Base-by-base conservation (phyloP, 352 stramenopile species). In the Pythium biforme region DNA sequence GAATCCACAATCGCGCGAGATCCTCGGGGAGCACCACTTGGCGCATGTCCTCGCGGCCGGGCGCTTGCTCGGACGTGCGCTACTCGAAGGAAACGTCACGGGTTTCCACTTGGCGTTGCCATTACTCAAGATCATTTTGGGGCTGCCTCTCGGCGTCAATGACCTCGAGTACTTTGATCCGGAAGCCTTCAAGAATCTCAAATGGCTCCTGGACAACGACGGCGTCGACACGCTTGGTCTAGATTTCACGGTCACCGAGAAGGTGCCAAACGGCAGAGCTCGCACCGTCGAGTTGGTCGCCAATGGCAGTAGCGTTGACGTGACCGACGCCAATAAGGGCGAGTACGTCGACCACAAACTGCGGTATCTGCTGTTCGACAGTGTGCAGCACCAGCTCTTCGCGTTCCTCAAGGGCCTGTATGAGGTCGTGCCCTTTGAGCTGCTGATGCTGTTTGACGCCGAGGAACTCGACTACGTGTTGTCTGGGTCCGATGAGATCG, bases 61-160 rank as follows among this genome's bases (percentile, higher is more conserved):
- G 7, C 69, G 83, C 1, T 46, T 93, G 2, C 41, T 95, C 0
- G 84, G 86, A 0, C 70, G 83, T 3, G 74, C 80, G 23, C 64
- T 92, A 27, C 56, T 93, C 1, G 97, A 99, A 66, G 86, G 93
- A 34, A 96, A 98, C 55, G 78, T 98, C 23, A 88, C 99, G 0
- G 83, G 89, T 49, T 96, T 96, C 43, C 97, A 99, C 66, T 83
- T 99, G 70, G 90, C 95, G 3, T 73, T 95, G 19, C 92, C 97
- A 27, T 72, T 99, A 39, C 97, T 99, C 70, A 99, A 99, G 77
- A 89, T 99, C 62, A 90, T 99, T 31, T 73, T 99, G 17, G 96
- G 92, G 0, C 98, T 94, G 57, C 97, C 97, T 4, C 77, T 99
- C 49, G 92, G 83, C 15, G 90, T 99, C 26, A 79, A 90, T 22